Percentiles rank a stretch among this genome's conserved stretches.
phyloP scores from a whole-genome alignment of 805 yeast species.

The Lipomyces mesembrius region DNA sequence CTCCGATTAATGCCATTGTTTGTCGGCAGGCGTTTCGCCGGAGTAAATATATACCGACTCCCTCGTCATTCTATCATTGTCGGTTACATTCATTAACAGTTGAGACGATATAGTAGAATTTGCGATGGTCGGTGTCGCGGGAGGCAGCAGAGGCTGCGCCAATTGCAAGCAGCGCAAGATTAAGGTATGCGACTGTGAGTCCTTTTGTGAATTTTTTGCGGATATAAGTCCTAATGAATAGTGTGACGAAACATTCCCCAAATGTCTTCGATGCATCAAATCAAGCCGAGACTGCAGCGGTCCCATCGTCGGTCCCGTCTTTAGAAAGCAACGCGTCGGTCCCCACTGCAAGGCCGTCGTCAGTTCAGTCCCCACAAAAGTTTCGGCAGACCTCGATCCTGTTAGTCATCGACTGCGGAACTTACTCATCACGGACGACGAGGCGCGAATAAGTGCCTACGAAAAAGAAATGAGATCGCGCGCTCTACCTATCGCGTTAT shows the following conservation, averaged over 20 bases:
- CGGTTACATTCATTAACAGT: background rate
- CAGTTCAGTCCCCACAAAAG: background rate
- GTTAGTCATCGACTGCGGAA: constrained; percentile 11
- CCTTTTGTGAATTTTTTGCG: background rate
- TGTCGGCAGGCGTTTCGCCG: background rate
- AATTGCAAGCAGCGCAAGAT: constrained; percentile 28
- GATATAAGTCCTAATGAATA: background rate
- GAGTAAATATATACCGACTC: background rate
- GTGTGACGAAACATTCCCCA: constrained; percentile 27
- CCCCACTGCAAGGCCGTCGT: background rate
- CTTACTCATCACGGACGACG: constrained; percentile 4
- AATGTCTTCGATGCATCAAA: constrained; percentile 14
- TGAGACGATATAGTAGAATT: background rate
- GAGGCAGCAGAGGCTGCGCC: constrained; percentile 35
- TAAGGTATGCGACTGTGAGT: constrained; percentile 18
- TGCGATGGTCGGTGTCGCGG: constrained; percentile 35
- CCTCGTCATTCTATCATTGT: background rate
- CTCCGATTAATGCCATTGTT: background rate
- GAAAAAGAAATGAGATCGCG: background rate
- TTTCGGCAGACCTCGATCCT: constrained; percentile 3
- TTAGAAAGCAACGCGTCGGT: constrained; percentile 11
- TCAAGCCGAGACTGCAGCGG: constrained; percentile 9
- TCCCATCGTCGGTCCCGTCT: constrained; percentile 8
- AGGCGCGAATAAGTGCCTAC: constrained; percentile 3
- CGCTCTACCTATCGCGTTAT: background rate